These are phyloP conservation scores for Phoma sp. DNA, from an alignment of 2,329 filamentous ascomycete species.

Conservation along the genomic window DNA sequence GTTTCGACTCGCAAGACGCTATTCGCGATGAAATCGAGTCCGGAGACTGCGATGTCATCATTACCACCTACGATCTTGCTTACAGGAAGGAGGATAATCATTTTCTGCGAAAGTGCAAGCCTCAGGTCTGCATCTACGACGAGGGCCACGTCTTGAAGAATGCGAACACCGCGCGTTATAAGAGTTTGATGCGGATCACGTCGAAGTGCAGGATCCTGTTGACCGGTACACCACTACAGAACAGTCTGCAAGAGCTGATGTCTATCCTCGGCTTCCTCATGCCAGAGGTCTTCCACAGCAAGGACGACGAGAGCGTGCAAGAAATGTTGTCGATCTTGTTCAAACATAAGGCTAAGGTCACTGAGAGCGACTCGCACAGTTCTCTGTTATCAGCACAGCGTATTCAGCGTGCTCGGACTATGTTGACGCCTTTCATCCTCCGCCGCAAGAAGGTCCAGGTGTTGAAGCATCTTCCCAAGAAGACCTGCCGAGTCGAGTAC, in stretches of 20 bases:
- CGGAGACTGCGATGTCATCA: slow-evolving; percentile 66
- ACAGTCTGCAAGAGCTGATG: slow-evolving; percentile 91
- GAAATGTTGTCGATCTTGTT: slow-evolving; percentile 87
- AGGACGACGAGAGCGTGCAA: slow-evolving; percentile 65
- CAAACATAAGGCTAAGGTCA: slow-evolving; percentile 86
- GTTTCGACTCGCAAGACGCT: slow-evolving; percentile 69
- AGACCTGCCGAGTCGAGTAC: slow-evolving; percentile 77
- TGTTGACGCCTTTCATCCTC: slow-evolving; percentile 93
- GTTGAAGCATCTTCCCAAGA: slow-evolving; percentile 78
- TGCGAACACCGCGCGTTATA: slow-evolving; percentile 79
- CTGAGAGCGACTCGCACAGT: slow-evolving; percentile 72
- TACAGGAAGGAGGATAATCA: slow-evolving; percentile 64
- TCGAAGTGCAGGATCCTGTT: slow-evolving; percentile 86
- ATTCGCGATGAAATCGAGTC: slow-evolving; percentile 68
- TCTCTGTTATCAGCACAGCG: slow-evolving; percentile 86
- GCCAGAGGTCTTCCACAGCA: slow-evolving; percentile 74
- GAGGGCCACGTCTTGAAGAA: slow-evolving; percentile 96
- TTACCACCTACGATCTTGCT: slow-evolving; percentile 75
- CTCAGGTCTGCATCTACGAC: slow-evolving; percentile 77
- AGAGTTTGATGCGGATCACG: slow-evolving; percentile 75
- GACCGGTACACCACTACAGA: slow-evolving; percentile 89
- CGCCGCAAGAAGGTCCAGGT: slow-evolving; percentile 94
- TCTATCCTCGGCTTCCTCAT: slow-evolving; percentile 94
- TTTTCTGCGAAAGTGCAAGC: slow-evolving; percentile 65
- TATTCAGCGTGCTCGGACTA: slow-evolving; percentile 84